Evolutionary conservation across 2,329 filamentous ascomycete genomes (phyloP).

Genomic region (Microdochium nivale): DNA sequence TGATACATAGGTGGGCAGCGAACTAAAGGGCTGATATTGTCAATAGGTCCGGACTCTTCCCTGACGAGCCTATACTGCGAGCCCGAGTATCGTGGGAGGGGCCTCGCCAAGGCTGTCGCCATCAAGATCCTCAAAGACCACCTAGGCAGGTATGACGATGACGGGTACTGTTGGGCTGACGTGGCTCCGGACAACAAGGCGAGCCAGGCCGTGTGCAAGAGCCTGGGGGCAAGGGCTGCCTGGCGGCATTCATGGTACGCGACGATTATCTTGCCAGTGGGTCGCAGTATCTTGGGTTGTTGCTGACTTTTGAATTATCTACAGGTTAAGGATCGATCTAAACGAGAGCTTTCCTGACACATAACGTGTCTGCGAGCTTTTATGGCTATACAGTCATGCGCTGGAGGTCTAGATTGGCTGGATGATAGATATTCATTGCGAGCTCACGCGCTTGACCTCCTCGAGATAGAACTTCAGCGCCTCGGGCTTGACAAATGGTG

Average conservation of each 20-base stretch:
- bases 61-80: slow-evolving; percentile 54
- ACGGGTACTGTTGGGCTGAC: slow-evolving; percentile 52
- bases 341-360: slow-evolving; percentile 14
- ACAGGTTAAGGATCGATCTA: slow-evolving; percentile 16
- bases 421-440: slow-evolving; percentile 10
- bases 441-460: slow-evolving; percentile 71
- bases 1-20: background rate
- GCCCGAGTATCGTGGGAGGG: slow-evolving; percentile 48
- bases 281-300: no score
- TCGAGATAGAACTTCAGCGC: slow-evolving; percentile 90
- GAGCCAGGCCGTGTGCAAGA: slow-evolving; percentile 54
- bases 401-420: no score
- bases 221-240: slow-evolving; percentile 44
- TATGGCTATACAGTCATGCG: no score
- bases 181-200: slow-evolving; percentile 51
- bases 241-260: slow-evolving; percentile 55
- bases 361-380: slow-evolving; percentile 1
- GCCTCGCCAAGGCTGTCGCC: slow-evolving; percentile 54
- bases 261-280: background rate
- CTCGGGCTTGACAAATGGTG: slow-evolving; percentile 88
- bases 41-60: slow-evolving; percentile 48
- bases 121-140: slow-evolving; percentile 47
- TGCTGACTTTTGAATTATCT: background rate
- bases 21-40: slow-evolving; percentile 4
- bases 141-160: slow-evolving; percentile 32